Evolutionary conservation across 2,329 filamentous ascomycete genomes (phyloP).

Genomic region (Clonostachys rhizophaga): DNA sequence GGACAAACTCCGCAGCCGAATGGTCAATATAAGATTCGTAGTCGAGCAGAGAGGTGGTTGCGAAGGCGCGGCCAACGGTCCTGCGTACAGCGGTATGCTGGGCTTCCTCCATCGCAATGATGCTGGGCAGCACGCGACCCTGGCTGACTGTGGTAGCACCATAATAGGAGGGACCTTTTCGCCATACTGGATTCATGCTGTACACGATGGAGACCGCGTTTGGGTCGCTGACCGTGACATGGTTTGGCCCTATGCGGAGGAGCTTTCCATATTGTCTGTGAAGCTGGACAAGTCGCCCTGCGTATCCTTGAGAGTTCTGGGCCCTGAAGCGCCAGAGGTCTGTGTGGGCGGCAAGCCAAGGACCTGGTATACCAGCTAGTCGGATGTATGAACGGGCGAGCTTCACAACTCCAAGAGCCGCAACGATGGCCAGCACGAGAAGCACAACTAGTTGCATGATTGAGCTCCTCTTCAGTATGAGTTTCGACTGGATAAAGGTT

Average conservation of each 20-base stretch:
- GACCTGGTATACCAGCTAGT: constrained; percentile 24
- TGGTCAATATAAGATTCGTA: constrained; percentile 2
- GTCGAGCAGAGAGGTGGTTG: constrained; percentile 3
- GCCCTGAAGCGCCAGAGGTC: constrained; percentile 15
- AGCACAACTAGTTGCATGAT: background rate
- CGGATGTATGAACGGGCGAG: constrained; percentile 8
- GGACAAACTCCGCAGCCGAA: background rate
- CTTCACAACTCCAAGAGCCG: background rate
- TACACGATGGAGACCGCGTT: constrained; percentile 9
- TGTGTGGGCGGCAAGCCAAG: constrained; percentile 21
- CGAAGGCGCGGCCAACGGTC: constrained; percentile 3
- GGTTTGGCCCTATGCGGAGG: constrained; percentile 8
- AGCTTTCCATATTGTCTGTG: constrained; percentile 8
- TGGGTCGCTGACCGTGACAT: constrained; percentile 8
- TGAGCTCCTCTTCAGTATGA: too few species aligned
- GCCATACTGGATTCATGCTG: constrained; percentile 8
- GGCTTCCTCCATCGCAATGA: constrained; percentile 2
- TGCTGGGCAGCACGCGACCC: constrained; percentile 1
- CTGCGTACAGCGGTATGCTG: constrained; percentile 3
- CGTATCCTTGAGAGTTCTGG: background rate
- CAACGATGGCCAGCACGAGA: background rate
- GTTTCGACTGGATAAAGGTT: too few species aligned
- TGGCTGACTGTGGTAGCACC: constrained; percentile 2
- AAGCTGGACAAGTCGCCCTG: constrained; percentile 1
- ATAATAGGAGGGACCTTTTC: constrained; percentile 6